phyloP scores from a whole-genome alignment of 2,329 filamentous ascomycete species.

The Nothophoma quercina region DNA sequence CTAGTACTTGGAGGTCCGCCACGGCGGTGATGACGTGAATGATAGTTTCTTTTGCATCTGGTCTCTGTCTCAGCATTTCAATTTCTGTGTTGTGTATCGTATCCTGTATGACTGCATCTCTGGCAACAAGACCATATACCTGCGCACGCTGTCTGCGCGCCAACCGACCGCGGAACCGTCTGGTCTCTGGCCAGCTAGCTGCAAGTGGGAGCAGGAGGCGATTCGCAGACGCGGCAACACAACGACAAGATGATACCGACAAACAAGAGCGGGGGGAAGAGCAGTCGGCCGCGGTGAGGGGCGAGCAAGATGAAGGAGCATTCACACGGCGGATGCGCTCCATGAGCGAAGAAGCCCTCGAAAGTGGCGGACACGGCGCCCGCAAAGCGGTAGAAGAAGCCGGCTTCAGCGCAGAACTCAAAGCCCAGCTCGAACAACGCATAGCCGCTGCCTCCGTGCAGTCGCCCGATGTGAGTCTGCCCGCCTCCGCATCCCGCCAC shows the following conservation, averaged over 20 bases:
- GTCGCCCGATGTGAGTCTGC: conserved; percentile 62
- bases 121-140: conserved; percentile 33
- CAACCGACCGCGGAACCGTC: conserved; percentile 24
- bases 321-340: conserved; percentile 65
- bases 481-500: conserved; percentile 70
- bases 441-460: conserved; percentile 64
- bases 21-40: conserved; percentile 25
- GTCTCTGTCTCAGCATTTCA: background rate
- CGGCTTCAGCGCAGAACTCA: conserved; percentile 69
- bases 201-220: conserved; percentile 20
- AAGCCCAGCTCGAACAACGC: conserved; percentile 64
- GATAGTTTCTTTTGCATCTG: conserved; percentile 15
- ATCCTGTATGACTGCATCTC: conserved; percentile 41
- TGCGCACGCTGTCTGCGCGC: conserved; percentile 53
- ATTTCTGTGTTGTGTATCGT: conserved; percentile 1
- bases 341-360: conserved; percentile 67
- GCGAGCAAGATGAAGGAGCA: conserved; percentile 56
- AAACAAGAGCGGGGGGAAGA: background rate
- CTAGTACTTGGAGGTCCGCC: conserved; percentile 9
- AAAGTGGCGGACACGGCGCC: conserved; percentile 62
- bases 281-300: background rate
- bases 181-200: conserved; percentile 14
- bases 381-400: conserved; percentile 66
- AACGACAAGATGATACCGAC: conserved; percentile 17
- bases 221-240: conserved; percentile 33